Evolutionary conservation across 352 stramenopile species (phyloP).

Genomic region (Peronospora belbahrii): DNA sequence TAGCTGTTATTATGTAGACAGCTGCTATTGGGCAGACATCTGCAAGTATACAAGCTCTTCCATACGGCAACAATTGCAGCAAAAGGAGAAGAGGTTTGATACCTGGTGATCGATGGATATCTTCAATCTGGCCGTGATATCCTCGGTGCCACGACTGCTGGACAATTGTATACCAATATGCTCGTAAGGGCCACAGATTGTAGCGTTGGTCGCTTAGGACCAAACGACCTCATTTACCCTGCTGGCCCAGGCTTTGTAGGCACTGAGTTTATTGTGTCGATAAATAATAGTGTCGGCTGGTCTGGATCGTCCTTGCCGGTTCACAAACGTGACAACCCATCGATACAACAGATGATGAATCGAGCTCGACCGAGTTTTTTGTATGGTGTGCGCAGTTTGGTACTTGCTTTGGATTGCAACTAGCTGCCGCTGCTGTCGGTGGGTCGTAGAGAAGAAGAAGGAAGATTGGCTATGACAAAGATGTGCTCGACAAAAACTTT

Average conservation of each 20-base stretch:
- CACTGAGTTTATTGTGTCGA: not conserved
- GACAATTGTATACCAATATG: slow-evolving; percentile 65
- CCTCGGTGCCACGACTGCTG: slow-evolving; percentile 59
- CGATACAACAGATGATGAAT: slow-evolving; percentile 39
- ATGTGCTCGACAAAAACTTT: slow-evolving; percentile 62
- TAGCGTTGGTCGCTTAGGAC: slow-evolving; percentile 26
- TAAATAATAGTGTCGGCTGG: slow-evolving; percentile 62
- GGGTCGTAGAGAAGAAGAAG: slow-evolving; percentile 60
- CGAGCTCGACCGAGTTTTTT: slow-evolving; percentile 36
- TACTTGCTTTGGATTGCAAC: slow-evolving; percentile 65
- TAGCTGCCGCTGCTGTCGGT: slow-evolving; percentile 49
- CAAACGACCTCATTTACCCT: slow-evolving; percentile 57
- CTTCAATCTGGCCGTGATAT: slow-evolving; percentile 45
- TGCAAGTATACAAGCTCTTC: slow-evolving; percentile 3
- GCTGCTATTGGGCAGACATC: not conserved
- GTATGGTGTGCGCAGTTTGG: slow-evolving; percentile 60
- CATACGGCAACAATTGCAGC: slow-evolving; percentile 6
- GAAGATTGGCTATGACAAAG: slow-evolving; percentile 50
- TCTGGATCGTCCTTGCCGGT: slow-evolving; percentile 67
- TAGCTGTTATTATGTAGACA: slow-evolving; percentile 5
- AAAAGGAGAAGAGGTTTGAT: slow-evolving; percentile 25
- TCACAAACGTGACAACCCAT: slow-evolving; percentile 43
- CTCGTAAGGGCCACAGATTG: slow-evolving; percentile 43
- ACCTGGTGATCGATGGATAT: slow-evolving; percentile 75
- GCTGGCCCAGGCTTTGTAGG: slow-evolving; percentile 42